Conservation (phyloP, 1,284 basidiomycete genomes). For the Leccinum cinnamomeum region DNA sequence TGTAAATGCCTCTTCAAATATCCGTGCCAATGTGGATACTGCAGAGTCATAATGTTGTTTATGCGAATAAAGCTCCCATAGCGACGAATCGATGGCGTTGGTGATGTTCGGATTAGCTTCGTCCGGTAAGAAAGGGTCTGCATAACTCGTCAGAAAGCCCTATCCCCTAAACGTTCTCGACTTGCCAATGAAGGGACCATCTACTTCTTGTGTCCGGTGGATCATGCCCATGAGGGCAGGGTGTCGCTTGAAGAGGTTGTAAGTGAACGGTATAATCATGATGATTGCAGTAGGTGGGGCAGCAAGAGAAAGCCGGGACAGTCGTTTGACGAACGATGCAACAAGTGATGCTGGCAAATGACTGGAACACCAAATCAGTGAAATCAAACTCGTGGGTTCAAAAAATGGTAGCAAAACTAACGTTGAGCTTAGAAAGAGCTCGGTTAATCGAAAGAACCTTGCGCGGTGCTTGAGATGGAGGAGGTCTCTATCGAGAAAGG, state of each 20-base stretch:
- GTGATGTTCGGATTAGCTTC: conserved; percentile 80
- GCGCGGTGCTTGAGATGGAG: conserved; percentile 92
- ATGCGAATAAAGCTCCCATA: conserved; percentile 91
- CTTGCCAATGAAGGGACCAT: conserved; percentile 43
- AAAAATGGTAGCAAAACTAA: conserved; percentile 41
- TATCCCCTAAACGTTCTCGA: conserved; percentile 1
- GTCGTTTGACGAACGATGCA: conserved; percentile 92
- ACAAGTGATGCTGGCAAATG: conserved; percentile 87
- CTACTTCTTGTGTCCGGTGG: conserved; percentile 59
- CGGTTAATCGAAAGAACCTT: conserved; percentile 91
- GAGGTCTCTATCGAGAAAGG: conserved; percentile 82
- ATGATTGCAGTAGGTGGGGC: conserved; percentile 92
- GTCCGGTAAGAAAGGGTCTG: conserved; percentile 72
- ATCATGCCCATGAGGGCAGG: conserved; percentile 93
- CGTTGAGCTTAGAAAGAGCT: conserved; percentile 90
- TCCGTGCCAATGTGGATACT: conserved; percentile 81
- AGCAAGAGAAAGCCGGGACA: conserved; percentile 80
- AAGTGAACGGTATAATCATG: conserved; percentile 90
- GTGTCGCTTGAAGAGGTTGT: conserved; percentile 93
- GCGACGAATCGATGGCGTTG: conserved; percentile 79
- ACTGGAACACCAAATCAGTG: conserved; percentile 40
- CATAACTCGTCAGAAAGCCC: conserved; percentile 4
- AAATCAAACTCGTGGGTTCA: background rate
- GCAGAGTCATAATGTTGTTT: conserved; percentile 83
- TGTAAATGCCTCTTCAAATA: conserved; percentile 92